Evolutionary conservation across 1,284 basidiomycete species (phyloP), one percentile per base, ranked within the genome.

Genomic region (Ustilago crameri): DNA sequence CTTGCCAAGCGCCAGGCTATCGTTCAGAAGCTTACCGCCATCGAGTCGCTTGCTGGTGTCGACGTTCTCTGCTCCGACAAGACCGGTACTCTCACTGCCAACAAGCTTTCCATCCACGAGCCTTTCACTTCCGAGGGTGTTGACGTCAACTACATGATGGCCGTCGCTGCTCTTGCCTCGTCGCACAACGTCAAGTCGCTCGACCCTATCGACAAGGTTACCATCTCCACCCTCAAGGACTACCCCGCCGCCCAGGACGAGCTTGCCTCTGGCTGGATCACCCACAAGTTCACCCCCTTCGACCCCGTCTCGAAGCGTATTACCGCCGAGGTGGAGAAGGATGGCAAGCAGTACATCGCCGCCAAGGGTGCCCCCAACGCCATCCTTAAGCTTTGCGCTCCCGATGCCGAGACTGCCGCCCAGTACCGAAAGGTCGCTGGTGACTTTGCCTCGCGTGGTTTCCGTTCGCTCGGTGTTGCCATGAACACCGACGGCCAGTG

Each of bases 11-110:
- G 85, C 40, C 85, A 88, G 76, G 87, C 87, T n/a, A 88, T 88
- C 79, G 87, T 88, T n/a, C 87, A 88, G 79, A 88, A 88, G 82
- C 84, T 88, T 43, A 87, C 87, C 14, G 87, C 87, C 47, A 88
- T 88, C 80, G 87, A 88, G 80, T 86, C 86, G 32, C 84, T 88
- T 23, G 87, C 87, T 24, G 87, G 87, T 75, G 87, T 88, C 62
- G 87, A 88, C 69, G 86, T 88, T 27, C 85, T 88, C 37, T 88
- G 87, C 82, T 86, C 87, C 34, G 87, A 88, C 81, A 88, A 88
- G 85, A 88, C 87, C 8, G 87, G 86, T 64, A 87, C 86, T 7
- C 80, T 88, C 38, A 88, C 87, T 12, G 87, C 87, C 45, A 88
- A 88, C 85, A 87, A 87, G 84, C 84, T 88, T n/a, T 85, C 84